Evolutionary conservation across 2,329 filamentous ascomycete species (phyloP).

Genomic region (Alternaria arbusti): DNA sequence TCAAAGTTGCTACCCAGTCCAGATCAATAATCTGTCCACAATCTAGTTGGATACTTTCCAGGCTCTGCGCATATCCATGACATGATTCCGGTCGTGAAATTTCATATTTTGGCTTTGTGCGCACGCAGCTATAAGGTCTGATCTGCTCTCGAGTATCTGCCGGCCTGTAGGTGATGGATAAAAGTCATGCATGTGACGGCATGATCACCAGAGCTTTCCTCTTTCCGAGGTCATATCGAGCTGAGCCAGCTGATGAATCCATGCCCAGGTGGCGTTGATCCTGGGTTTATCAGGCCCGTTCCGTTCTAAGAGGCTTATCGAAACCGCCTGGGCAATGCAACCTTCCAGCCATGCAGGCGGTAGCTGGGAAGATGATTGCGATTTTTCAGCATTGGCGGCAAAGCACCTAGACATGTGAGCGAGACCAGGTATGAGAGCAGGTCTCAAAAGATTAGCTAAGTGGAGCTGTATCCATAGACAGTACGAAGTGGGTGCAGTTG

Average conservation of each 20-base stretch:
- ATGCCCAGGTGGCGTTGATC: not conserved
- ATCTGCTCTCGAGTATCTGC: not conserved
- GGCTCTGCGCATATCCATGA: not conserved
- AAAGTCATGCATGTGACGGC: not conserved
- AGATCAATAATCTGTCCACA: not conserved
- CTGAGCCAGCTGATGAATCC: not conserved
- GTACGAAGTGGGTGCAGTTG: not conserved
- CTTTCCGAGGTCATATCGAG: not conserved
- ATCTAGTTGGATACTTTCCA: not conserved
- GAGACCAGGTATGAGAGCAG: not conserved
- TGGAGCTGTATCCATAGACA: not conserved
- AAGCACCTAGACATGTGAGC: not conserved
- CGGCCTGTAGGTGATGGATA: not conserved
- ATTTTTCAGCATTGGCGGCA: not conserved
- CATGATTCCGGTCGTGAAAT: not conserved
- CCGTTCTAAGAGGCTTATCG: not conserved
- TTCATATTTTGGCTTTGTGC: not conserved
- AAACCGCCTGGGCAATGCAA: not conserved
- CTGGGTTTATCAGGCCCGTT: not conserved
- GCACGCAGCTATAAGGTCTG: not conserved
- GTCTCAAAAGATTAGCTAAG: not conserved
- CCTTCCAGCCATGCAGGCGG: not conserved
- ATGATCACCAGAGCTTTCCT: not conserved
- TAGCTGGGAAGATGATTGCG: not conserved
- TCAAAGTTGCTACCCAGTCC: not conserved